phyloP scores from a whole-genome alignment of 257 asterid species.

The Catharanthus roseus region DNA sequence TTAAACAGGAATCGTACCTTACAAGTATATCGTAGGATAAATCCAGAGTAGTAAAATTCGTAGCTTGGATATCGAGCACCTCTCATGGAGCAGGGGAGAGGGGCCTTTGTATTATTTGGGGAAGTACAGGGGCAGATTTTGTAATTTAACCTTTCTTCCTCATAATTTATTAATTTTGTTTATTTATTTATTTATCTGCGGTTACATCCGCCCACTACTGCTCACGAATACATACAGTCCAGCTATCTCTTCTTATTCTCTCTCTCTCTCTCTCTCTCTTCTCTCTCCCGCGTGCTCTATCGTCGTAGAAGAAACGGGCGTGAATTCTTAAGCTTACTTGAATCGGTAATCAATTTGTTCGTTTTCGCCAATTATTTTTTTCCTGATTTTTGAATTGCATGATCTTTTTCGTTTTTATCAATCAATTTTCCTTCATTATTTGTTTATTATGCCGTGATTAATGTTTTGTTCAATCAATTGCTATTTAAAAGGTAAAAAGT shows the following conservation, averaged over 20 bases:
- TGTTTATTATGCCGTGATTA: neutral
- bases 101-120: neutral
- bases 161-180: neutral
- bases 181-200: neutral
- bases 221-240: neutral
- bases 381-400: neutral
- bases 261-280: no score
- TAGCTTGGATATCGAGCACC: no score
- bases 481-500: neutral
- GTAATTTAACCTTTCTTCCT: neutral
- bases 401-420: neutral
- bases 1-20: no score
- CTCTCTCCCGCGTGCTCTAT: neutral
- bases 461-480: neutral
- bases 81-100: no score
- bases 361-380: neutral
- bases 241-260: neutral
- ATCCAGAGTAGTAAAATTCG: no score
- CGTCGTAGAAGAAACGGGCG: conserved; percentile 7
- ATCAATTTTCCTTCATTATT: neutral
- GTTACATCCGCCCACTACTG: conserved; percentile 17
- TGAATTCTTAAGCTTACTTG: neutral
- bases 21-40: no score
- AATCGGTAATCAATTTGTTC: neutral
- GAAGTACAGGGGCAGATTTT: neutral